A percentile compares a stretch with the other conserved stretches of the same genome.
These are phyloP conservation scores for Syzygium jambos DNA, from an alignment of 345 rosid species.

Conservation along the genomic window DNA sequence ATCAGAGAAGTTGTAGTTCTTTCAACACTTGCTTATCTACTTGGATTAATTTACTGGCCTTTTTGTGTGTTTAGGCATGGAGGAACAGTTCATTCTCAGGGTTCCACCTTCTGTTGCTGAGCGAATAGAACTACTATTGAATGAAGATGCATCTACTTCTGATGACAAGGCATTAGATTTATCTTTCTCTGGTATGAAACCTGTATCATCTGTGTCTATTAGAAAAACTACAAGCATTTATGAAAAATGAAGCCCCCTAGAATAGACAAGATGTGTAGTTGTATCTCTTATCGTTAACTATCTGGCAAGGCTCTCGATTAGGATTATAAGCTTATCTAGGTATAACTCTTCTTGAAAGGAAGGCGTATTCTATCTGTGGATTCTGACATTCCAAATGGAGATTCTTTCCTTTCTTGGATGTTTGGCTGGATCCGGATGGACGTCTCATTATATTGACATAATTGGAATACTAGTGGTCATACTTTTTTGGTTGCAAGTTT, in stretches of 20 bases:
- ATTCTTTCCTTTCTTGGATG: not conserved
- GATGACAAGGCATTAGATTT: constrained; percentile 83
- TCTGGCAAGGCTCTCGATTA: not conserved
- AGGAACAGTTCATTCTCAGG: constrained; percentile 91
- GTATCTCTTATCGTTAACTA: not conserved
- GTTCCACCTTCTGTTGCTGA: constrained; percentile 90
- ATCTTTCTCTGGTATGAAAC: constrained; percentile 56
- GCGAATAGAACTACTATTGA: constrained; percentile 62
- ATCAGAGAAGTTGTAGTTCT: too few relatives aligned
- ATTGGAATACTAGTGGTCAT: not conserved
- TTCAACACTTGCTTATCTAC: too few relatives aligned
- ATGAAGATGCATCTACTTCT: constrained; percentile 50
- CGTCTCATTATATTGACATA: not conserved
- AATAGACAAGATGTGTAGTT: not conserved
- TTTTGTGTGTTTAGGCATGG: constrained; percentile 36
- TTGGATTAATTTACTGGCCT: not conserved
- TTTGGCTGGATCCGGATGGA: not conserved
- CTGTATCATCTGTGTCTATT: not conserved
- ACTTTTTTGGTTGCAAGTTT: not conserved
- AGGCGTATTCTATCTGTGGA: not conserved
- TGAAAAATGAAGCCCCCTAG: not conserved
- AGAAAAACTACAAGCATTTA: not conserved
- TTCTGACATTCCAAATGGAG: not conserved
- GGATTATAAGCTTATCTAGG: not conserved
- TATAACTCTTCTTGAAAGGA: not conserved